Evolutionary conservation across 192 early-diverging fungal species (phyloP).

Genomic region (Coemansia sp.): DNA sequence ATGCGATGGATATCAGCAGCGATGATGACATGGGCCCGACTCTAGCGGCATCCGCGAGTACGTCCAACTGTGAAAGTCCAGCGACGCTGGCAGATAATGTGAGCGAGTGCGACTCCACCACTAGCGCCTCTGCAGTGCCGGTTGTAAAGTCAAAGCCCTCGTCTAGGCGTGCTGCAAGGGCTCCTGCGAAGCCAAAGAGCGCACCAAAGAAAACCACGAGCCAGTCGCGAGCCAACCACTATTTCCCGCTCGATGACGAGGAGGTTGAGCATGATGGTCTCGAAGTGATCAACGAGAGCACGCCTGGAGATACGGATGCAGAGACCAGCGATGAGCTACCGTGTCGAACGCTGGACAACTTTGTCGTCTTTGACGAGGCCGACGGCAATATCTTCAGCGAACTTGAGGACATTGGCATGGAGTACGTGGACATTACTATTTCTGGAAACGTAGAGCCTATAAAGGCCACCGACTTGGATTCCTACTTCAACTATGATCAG

Average conservation of each 20-base stretch:
- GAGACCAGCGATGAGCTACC: conserved; percentile 42
- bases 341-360: conserved; percentile 58
- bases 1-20: neutral
- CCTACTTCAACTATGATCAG: conserved; percentile 25
- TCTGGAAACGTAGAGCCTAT: conserved; percentile 58
- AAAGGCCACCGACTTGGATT: conserved; percentile 21
- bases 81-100: neutral
- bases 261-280: conserved; percentile 41
- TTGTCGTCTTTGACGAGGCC: conserved; percentile 56
- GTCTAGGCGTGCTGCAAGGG: conserved; percentile 1
- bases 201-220: neutral
- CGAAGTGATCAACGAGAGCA: conserved; percentile 54
- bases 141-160: neutral
- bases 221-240: conserved; percentile 2
- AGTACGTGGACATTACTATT: conserved; percentile 46
- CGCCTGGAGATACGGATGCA: conserved; percentile 16
- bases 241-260: conserved; percentile 29
- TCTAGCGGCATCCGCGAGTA: neutral
- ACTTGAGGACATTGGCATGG: conserved; percentile 55
- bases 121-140: neutral
- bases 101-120: neutral
- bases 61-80: neutral
- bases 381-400: conserved; percentile 33
- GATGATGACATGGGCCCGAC: neutral
- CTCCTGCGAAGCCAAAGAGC: neutral